These are phyloP conservation scores for Daldinia sp. DNA, from an alignment of 2,329 filamentous ascomycete genomes.

Conservation along the genomic window DNA sequence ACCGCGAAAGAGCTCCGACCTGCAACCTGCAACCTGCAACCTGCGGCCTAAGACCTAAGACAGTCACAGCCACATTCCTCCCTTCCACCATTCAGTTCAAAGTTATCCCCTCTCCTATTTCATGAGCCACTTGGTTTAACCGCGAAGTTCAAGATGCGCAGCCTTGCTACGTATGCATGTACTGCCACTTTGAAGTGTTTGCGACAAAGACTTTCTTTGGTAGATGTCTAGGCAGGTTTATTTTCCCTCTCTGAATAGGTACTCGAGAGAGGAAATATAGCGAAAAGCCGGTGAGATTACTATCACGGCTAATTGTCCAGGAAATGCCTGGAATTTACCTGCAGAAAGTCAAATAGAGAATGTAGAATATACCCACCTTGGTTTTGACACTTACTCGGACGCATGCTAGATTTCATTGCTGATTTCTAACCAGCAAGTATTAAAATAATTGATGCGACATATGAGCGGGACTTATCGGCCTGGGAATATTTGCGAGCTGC, in stretches of 20 bases:
- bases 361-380: constrained; percentile 6
- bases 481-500: constrained; percentile 2
- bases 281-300: not conserved
- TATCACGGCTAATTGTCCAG: constrained; percentile 1
- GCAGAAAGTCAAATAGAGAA: constrained; percentile 11
- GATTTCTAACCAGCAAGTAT: too few relatives aligned
- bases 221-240: not conserved
- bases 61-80: constrained; percentile 29
- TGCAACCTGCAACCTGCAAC: too few relatives aligned
- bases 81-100: not conserved
- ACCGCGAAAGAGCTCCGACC: constrained; percentile 24
- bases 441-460: constrained; percentile 7
- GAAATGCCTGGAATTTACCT: constrained; percentile 15
- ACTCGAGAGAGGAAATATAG: constrained; percentile 5
- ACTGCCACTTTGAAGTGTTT: not conserved
- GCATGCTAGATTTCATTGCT: too few relatives aligned
- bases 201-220: not conserved
- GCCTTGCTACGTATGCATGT: constrained; percentile 7
- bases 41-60: too few relatives aligned
- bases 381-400: not conserved
- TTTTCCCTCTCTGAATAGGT: constrained; percentile 2
- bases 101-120: constrained; percentile 13
- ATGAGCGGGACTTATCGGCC: constrained; percentile 6
- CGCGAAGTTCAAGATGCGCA: constrained; percentile 16
- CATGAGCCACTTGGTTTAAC: constrained; percentile 33